Percentiles rank a stretch among this genome's conserved stretches.
Conservation (phyloP, 2,329 filamentous ascomycete genomes). For the Cercospora janseana region DNA sequence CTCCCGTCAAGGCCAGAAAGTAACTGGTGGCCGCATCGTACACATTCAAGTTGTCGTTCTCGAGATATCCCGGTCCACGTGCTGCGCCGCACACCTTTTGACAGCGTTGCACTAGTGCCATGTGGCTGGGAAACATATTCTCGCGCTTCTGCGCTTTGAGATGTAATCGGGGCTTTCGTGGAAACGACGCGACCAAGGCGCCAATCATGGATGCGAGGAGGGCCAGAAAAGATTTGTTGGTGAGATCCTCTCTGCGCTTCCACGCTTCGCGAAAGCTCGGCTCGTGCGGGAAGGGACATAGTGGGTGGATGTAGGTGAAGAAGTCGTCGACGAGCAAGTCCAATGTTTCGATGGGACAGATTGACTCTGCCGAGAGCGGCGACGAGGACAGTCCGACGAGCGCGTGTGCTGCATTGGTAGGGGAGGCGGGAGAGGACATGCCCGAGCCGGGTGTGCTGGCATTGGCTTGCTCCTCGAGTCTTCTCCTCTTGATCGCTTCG, state of each 20-base stretch:
- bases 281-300: conserved; percentile 75
- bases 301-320: conserved; percentile 77
- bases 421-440: conserved; percentile 49
- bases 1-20: conserved; percentile 65
- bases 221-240: conserved; percentile 65
- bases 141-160: conserved; percentile 66
- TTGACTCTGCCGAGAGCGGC: conserved; percentile 61
- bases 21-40: conserved; percentile 72
- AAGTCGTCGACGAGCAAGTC: conserved; percentile 74
- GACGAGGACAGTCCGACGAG: conserved; percentile 48
- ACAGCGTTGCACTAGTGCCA: conserved; percentile 69
- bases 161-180: conserved; percentile 66
- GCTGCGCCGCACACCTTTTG: conserved; percentile 67
- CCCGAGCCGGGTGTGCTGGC: conserved; percentile 44
- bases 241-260: conserved; percentile 63
- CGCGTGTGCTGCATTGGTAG: conserved; percentile 54
- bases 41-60: conserved; percentile 53
- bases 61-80: conserved; percentile 59
- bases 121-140: conserved; percentile 65
- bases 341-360: conserved; percentile 67
- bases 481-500: conserved; percentile 63
- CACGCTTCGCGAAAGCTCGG: conserved; percentile 72
- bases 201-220: conserved; percentile 73
- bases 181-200: conserved; percentile 71
- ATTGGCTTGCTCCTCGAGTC: conserved; percentile 43